Evolutionary conservation across 768 basidiomycete species (phyloP).

Genomic region (Cantharellus cinnabarinus): DNA sequence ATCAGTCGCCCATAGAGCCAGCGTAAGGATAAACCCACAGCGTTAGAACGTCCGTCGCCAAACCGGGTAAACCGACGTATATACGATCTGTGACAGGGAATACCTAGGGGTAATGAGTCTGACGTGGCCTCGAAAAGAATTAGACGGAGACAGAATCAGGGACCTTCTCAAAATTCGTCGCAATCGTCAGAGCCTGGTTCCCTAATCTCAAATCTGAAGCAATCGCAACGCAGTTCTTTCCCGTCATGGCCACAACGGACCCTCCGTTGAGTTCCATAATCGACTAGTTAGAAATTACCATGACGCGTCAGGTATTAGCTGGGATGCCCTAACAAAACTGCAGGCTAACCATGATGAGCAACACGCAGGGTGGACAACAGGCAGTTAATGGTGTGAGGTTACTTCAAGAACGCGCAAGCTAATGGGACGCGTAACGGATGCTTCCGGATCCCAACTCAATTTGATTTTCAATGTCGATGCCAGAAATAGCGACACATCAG

Average conservation of each 20-base stretch:
- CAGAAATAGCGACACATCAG: no score
- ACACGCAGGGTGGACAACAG: no score
- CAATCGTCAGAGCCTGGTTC: slow-evolving; percentile 65
- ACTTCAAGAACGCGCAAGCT: no score
- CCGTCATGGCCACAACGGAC: slow-evolving; percentile 97
- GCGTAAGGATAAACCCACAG: slow-evolving; percentile 28
- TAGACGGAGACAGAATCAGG: background rate
- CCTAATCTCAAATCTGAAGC: slow-evolving; percentile 88
- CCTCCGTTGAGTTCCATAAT: slow-evolving; percentile 91
- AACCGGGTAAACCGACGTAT: slow-evolving; percentile 77
- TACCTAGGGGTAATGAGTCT: slow-evolving; percentile 31
- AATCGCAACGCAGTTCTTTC: slow-evolving; percentile 97
- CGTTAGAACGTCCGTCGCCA: slow-evolving; percentile 85
- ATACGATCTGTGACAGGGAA: slow-evolving; percentile 87
- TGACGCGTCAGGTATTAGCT: no score
- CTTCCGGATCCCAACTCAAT: no score
- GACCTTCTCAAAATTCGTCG: slow-evolving; percentile 90
- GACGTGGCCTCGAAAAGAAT: background rate
- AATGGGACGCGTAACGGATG: no score
- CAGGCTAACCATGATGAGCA: no score
- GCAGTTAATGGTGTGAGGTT: no score
- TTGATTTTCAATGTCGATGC: no score
- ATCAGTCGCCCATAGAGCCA: background rate
- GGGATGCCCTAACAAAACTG: no score
- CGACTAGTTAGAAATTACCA: slow-evolving; percentile 28